A percentile compares a stretch with the other conserved stretches of the same genome.
These are phyloP conservation scores for Botrytis sinoallii DNA, from an alignment of 2,329 filamentous ascomycete genomes.

Conservation along the genomic window DNA sequence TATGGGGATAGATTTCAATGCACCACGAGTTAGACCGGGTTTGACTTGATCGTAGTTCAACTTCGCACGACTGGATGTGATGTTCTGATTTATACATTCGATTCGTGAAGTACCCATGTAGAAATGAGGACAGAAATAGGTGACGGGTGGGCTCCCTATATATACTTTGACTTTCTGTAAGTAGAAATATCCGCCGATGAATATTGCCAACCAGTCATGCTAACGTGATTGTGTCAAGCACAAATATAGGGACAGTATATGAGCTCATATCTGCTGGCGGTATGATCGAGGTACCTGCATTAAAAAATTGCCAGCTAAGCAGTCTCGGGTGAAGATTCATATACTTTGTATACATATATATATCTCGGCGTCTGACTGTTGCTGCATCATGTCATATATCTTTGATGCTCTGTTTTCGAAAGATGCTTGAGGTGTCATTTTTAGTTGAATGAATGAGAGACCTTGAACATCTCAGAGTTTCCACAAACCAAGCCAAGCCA, in stretches of 20 bases:
- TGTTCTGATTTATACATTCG: not conserved
- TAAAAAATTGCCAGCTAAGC: not conserved
- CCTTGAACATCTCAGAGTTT: not conserved
- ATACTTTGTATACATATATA: not conserved
- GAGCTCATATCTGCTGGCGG: not conserved
- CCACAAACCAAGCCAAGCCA: not conserved
- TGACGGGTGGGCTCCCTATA: slow-evolving; percentile 5
- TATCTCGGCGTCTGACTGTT: not conserved
- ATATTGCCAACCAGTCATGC: not conserved
- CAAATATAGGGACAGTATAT: not conserved
- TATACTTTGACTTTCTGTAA: slow-evolving; percentile 4
- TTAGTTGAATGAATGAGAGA: not conserved
- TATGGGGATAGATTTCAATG: not conserved
- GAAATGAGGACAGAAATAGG: not conserved
- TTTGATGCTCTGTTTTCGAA: not conserved
- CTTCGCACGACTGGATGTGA: slow-evolving; percentile 18
- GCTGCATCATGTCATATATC: not conserved
- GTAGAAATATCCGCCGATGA: not conserved
- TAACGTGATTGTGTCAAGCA: not conserved
- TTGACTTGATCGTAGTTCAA: slow-evolving; percentile 3
- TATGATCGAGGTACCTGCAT: not conserved
- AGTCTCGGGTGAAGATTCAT: not conserved
- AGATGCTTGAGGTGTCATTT: not conserved
- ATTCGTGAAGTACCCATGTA: slow-evolving; percentile 8
- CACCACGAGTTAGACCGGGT: slow-evolving; percentile 9